Evolutionary conservation across 345 rosid species (phyloP), one percentile per base, ranked within the genome.

Genomic region (Sisymbrium irio): DNA sequence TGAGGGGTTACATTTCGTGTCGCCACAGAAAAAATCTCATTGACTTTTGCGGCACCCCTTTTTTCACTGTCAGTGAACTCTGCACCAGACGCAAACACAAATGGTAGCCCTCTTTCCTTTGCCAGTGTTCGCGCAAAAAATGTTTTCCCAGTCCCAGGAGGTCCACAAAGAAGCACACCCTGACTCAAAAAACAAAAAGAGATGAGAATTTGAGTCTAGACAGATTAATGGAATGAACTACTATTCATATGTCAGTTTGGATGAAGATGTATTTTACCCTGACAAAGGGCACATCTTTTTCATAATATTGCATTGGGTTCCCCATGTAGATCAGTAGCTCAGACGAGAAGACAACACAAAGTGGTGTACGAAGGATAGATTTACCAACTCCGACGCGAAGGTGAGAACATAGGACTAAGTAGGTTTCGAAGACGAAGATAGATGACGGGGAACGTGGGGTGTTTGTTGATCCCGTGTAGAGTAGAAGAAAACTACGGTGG

Each of bases 141-240:
- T 46, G 98, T 94, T 81, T 94, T 94, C 49, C 98, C 98, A 8
- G 98, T 94, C 77, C 98, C 98, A 71, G 98, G 98, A 71, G 96
- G 98, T 73, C 98, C 98, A 50, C 93, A 88, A 25, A 94, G 90
- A 83, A 94, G 98, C 80, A 94, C 89, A 56, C 97, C 96, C 98
- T 94, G 84, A 65, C 75, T 81, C 71, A 46, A 72, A 36, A 78
- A 42, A 1, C 18, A 6, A 62, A 55, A 44, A 70, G 7, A 10
- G 20, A 54, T n/a, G 62, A 54, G 65, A 54, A 10, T 18, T 18
- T 49, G 28, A 37, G 19, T 37, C 27, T 68, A 71, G 30, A 54
- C 53, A 72, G 54, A 47, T 49, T 22, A 49, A 74, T 15, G 62
- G 25, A 50, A 30, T 18, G 54, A 22, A 32, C 35, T 30, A 65